Conservation (phyloP, 345 rosid species). For the Corymbia maculata region DNA sequence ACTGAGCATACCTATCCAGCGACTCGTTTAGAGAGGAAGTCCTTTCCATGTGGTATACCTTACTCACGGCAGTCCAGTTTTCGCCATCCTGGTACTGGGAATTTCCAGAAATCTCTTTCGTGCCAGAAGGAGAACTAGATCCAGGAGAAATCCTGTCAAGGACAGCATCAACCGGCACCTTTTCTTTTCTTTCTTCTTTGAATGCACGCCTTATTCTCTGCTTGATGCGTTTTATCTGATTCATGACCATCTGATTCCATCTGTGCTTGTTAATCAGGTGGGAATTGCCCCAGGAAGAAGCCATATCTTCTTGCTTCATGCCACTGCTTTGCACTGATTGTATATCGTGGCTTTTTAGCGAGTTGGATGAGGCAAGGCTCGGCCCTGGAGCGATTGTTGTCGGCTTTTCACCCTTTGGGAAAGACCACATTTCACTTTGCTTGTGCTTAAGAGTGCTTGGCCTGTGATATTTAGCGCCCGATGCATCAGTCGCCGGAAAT, state of each 20-base stretch:
- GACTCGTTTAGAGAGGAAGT: slow-evolving; percentile 41
- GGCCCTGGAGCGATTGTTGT: not conserved
- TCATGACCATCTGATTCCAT: slow-evolving; percentile 34
- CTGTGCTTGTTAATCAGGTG: slow-evolving; percentile 7
- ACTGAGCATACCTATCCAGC: slow-evolving; percentile 42
- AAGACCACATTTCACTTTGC: slow-evolving; percentile 62
- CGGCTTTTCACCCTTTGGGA: slow-evolving; percentile 17
- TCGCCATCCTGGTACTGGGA: slow-evolving; percentile 4
- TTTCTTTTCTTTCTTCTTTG: slow-evolving; percentile 29
- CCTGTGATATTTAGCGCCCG: slow-evolving; percentile 8
- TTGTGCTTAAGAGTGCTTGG: slow-evolving; percentile 66
- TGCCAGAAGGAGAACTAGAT: not conserved
- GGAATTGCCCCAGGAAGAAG: not conserved
- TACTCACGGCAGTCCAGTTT: not conserved
- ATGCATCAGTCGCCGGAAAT: slow-evolving; percentile 46
- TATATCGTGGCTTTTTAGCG: slow-evolving; percentile 1
- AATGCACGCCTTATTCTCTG: slow-evolving; percentile 44
- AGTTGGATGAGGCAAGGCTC: not conserved
- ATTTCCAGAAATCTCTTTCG: slow-evolving; percentile 3
- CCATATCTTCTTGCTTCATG: not conserved
- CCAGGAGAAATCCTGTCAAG: slow-evolving; percentile 3
- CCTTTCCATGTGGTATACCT: slow-evolving; percentile 13
- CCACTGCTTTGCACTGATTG: not conserved
- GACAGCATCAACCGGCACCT: not conserved
- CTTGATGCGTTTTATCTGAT: slow-evolving; percentile 45